Evolutionary conservation across 306 rosid genomes (phyloP).

Genomic region (Cicer bijugum): DNA sequence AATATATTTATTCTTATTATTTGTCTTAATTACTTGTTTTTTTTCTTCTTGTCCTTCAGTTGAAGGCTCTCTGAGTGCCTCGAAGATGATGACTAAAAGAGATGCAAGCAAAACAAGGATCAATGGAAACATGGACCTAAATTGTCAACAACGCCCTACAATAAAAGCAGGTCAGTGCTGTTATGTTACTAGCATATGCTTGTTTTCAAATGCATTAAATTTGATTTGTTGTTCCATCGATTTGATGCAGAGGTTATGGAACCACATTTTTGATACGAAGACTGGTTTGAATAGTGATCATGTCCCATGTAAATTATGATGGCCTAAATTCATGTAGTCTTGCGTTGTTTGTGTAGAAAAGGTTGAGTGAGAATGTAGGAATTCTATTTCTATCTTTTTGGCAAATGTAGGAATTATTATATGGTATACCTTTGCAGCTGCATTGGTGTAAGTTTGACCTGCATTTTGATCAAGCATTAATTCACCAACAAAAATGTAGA

Average conservation of each 20-base stretch:
- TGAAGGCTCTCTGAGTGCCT: constrained; percentile 86
- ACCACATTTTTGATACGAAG: constrained; percentile 47
- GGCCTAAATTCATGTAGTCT: constrained; percentile 31
- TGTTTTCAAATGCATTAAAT: constrained; percentile 33
- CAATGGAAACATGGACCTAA: constrained; percentile 33
- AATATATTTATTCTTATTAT: constrained; percentile 2
- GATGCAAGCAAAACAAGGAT: constrained; percentile 53
- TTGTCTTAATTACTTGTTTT: constrained; percentile 17
- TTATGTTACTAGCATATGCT: constrained; percentile 16
- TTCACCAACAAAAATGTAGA: not conserved
- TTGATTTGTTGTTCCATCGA: constrained; percentile 32
- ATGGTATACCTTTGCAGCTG: constrained; percentile 34
- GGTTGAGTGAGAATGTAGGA: constrained; percentile 24
- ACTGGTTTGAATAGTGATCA: constrained; percentile 12
- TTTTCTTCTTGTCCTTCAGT: constrained; percentile 48
- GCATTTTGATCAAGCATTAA: constrained; percentile 9
- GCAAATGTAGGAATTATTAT: not conserved
- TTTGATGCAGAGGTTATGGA: constrained; percentile 54
- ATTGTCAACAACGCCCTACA: constrained; percentile 42
- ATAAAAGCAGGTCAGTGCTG: constrained; percentile 58
- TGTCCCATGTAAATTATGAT: constrained; percentile 4
- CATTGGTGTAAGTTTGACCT: not conserved
- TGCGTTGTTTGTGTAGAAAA: constrained; percentile 12
- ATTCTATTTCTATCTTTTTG: too few relatives aligned
- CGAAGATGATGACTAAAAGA: constrained; percentile 54